Percentiles rank a stretch among this genome's conserved stretches.
Evolutionary conservation across 106 monocot species (phyloP).

Genomic region (Platanthera zijinensis): DNA sequence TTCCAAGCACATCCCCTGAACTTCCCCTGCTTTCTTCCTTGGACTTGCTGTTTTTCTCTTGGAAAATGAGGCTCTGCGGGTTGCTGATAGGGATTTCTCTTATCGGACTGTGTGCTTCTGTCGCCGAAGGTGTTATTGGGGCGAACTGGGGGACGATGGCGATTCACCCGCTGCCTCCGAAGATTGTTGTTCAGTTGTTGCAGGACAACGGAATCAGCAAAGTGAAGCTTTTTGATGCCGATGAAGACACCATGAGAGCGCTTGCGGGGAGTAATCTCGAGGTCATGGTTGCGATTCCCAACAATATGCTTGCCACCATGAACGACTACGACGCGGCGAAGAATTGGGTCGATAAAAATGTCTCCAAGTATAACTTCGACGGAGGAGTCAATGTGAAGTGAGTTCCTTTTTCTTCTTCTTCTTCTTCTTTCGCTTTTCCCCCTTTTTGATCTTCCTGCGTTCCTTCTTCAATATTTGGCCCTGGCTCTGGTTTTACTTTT

Average conservation of each 20-base stretch:
- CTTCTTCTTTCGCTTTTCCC: not conserved
- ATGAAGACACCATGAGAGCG: slow-evolving; percentile 21
- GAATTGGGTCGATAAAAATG: slow-evolving; percentile 36
- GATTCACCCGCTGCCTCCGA: slow-evolving; percentile 37
- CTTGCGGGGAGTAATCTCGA: slow-evolving; percentile 33
- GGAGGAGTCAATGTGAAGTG: slow-evolving; percentile 47
- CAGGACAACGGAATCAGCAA: slow-evolving; percentile 51
- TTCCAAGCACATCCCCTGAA: not conserved
- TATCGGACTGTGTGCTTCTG: not conserved
- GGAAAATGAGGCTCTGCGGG: slow-evolving; percentile 1
- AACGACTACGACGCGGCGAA: slow-evolving; percentile 34
- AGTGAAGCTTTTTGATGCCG: slow-evolving; percentile 50
- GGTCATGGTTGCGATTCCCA: slow-evolving; percentile 48
- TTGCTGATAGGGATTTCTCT: not conserved
- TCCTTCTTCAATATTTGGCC: not conserved
- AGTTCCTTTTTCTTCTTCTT: slow-evolving; percentile 8
- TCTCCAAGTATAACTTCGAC: slow-evolving; percentile 30
- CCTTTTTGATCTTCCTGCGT: not conserved
- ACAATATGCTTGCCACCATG: slow-evolving; percentile 30
- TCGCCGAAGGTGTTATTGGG: slow-evolving; percentile 15
- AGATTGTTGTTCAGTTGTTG: slow-evolving; percentile 40
- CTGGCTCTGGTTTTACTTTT: not conserved
- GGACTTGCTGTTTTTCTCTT: not conserved
- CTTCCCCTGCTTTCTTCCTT: not conserved
- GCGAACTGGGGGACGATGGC: slow-evolving; percentile 63